Evolutionary conservation across 805 yeast genomes (phyloP).

Genomic region (Myxozyma melibiosi): DNA sequence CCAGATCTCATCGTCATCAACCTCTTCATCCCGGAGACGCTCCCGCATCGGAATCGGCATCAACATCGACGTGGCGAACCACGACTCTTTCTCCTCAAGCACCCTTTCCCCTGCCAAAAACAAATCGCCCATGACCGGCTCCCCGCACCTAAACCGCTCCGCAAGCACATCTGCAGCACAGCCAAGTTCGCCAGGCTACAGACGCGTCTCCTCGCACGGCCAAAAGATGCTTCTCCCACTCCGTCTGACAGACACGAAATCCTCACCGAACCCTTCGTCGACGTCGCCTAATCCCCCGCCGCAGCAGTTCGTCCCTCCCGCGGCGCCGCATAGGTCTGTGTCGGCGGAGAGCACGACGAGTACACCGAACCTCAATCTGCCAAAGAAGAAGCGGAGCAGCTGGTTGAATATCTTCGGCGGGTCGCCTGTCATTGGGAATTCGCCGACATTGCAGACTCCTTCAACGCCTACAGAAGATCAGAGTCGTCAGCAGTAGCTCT

Average conservation of each 20-base stretch:
- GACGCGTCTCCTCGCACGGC: conserved; percentile 24
- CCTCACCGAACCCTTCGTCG: conserved; percentile 14
- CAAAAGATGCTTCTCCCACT: conserved; percentile 20
- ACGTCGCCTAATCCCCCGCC: background rate
- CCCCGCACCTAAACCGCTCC: background rate
- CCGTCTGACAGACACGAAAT: conserved; percentile 4
- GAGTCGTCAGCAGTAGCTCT: no score
- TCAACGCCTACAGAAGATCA: no score
- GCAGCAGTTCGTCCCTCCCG: background rate
- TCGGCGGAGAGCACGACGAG: background rate
- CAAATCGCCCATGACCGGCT: background rate
- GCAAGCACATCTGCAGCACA: background rate
- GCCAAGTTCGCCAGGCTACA: background rate
- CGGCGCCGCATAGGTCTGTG: background rate
- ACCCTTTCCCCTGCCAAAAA: background rate
- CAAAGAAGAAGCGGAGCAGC: conserved; percentile 8
- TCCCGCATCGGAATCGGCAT: conserved; percentile 20
- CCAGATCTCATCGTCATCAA: background rate
- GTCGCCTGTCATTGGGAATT: no score
- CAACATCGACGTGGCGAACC: background rate
- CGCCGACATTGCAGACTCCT: no score
- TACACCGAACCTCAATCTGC: background rate
- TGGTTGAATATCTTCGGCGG: conserved; percentile 14
- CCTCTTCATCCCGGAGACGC: background rate
- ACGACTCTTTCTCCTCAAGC: background rate